These are phyloP conservation scores for Pseudohalonectria lignicola DNA, from an alignment of 2,329 filamentous ascomycete species.

Conservation along the genomic window DNA sequence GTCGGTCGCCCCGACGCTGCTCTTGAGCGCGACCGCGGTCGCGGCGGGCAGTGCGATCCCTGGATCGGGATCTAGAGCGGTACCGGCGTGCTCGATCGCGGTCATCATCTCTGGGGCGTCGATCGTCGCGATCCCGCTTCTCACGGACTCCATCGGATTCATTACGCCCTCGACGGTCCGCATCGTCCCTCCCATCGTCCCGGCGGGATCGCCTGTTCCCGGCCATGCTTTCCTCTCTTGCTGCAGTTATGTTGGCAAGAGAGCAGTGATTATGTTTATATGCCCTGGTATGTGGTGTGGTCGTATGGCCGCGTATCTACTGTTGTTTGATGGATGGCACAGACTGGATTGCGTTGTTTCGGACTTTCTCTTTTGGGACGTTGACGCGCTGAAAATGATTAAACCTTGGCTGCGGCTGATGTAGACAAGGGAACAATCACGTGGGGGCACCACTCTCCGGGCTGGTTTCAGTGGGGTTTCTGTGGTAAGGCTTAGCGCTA, in stretches of 20 bases:
- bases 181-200: constrained; percentile 5
- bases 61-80: constrained; percentile 6
- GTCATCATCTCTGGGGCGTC: constrained; percentile 4
- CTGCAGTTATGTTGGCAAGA: too few species aligned
- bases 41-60: neutral
- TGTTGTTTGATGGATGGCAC: too few species aligned
- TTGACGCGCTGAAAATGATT: too few species aligned
- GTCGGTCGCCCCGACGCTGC: constrained; percentile 3
- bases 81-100: constrained; percentile 5
- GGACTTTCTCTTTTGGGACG: too few species aligned
- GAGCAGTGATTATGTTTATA: too few species aligned
- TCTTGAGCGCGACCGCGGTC: neutral
- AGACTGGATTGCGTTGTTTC: too few species aligned
- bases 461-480: neutral
- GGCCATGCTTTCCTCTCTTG: too few species aligned
- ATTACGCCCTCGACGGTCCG: neutral
- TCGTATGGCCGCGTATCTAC: too few species aligned
- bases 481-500: neutral
- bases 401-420: too few species aligned
- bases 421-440: neutral
- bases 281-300: too few species aligned
- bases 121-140: constrained; percentile 1
- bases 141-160: constrained; percentile 1
- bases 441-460: neutral
- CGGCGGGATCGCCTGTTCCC: constrained; percentile 7